Conservation (phyloP, 2,329 filamentous ascomycete genomes). For the Cryphonectria parasitica region DNA sequence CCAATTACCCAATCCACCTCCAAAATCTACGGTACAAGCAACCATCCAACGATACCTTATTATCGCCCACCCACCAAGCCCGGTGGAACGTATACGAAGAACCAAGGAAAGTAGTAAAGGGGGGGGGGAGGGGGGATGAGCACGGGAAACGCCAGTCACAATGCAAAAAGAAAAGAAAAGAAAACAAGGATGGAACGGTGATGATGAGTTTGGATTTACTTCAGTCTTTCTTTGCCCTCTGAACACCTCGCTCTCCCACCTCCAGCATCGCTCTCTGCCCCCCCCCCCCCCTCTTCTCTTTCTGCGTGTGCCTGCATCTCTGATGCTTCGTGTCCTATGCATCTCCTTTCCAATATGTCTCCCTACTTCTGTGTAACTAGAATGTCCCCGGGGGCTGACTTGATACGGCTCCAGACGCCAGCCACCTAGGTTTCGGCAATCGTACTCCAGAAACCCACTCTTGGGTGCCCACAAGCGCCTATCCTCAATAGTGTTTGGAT, state of each 20-base stretch:
- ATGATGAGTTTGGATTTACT: background rate
- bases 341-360: background rate
- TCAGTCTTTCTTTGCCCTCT: background rate
- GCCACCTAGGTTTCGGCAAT: background rate
- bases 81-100: background rate
- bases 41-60: background rate
- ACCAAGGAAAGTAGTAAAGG: background rate
- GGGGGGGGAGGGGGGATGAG: background rate
- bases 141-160: conserved; percentile 1
- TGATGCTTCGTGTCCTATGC: conserved; percentile 1
- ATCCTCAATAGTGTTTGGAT: background rate
- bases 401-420: background rate
- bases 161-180: background rate
- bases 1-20: background rate
- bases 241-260: background rate
- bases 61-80: background rate
- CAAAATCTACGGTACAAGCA: background rate
- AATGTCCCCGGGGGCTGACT: background rate
- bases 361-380: background rate
- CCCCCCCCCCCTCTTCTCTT: background rate
- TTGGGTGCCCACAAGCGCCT: background rate
- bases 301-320: background rate
- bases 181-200: background rate
- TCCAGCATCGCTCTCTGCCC: background rate
- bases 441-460: background rate